These are phyloP conservation scores for Candida nemodendra DNA, from an alignment of 805 yeast species.

Conservation along the genomic window DNA sequence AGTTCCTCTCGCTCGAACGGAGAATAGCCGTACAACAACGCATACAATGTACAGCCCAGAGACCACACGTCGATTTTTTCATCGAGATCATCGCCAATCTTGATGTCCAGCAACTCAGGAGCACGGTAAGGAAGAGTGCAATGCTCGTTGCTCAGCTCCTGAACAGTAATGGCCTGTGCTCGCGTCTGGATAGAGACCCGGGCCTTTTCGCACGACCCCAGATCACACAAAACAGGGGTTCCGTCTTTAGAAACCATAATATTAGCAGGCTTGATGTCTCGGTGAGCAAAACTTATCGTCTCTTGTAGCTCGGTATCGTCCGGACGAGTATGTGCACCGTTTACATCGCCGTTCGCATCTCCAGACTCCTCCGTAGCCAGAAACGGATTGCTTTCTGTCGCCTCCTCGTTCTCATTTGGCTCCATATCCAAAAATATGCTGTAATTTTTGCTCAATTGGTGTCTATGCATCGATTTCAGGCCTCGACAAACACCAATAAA, in stretches of 20 bases:
- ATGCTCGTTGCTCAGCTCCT: constrained; percentile 80
- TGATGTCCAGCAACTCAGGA: constrained; percentile 83
- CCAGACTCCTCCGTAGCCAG: constrained; percentile 6
- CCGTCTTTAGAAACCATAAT: constrained; percentile 76
- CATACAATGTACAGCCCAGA: constrained; percentile 78
- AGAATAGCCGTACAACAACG: constrained; percentile 72
- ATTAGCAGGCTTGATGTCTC: constrained; percentile 88
- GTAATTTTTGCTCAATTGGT: constrained; percentile 35
- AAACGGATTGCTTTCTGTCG: constrained; percentile 25
- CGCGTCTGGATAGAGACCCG: constrained; percentile 52
- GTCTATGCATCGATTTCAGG: constrained; percentile 70
- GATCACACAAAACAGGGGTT: constrained; percentile 75
- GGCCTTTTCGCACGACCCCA: constrained; percentile 77
- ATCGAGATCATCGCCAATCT: constrained; percentile 59
- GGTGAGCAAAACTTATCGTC: constrained; percentile 71
- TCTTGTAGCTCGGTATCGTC: constrained; percentile 52
- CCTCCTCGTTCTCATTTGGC: constrained; percentile 15
- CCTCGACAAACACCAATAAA: constrained; percentile 75
- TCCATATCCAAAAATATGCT: constrained; percentile 18
- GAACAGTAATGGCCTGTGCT: constrained; percentile 70
- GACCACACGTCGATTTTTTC: constrained; percentile 91
- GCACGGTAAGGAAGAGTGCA: constrained; percentile 87
- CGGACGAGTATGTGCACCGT: constrained; percentile 16
- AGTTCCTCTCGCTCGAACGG: constrained; percentile 87
- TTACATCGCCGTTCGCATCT: constrained; percentile 12